Conservation (phyloP, 2,329 filamentous ascomycete genomes). For the Didymella arachidicola region DNA sequence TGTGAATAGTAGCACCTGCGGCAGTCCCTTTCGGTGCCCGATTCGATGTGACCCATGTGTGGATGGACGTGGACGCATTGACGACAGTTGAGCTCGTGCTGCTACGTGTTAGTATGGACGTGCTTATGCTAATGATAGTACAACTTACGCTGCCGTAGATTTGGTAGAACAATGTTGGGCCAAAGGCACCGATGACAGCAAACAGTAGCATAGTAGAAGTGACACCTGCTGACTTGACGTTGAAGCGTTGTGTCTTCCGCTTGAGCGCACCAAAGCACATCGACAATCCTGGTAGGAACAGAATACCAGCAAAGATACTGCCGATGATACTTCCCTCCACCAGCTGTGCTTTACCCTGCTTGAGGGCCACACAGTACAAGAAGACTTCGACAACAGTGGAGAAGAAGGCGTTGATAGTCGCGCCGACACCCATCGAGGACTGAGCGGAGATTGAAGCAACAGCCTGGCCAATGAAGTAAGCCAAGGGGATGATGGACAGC, state of each 20-base stretch:
- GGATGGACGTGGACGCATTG: conserved; percentile 59
- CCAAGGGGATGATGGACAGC: conserved; percentile 92
- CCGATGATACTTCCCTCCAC: conserved; percentile 98
- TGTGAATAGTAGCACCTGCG: conserved; percentile 95
- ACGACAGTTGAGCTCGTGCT: conserved; percentile 90
- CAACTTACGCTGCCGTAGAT: conserved; percentile 82
- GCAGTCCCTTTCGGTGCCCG: conserved; percentile 72
- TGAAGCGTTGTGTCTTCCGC: conserved; percentile 97
- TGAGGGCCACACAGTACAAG: conserved; percentile 92
- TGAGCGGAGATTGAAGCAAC: conserved; percentile 98
- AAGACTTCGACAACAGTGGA: conserved; percentile 98
- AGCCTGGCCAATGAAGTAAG: conserved; percentile 98
- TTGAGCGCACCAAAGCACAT: conserved; percentile 99
- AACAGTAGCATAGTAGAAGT: conserved; percentile 98
- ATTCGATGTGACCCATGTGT: conserved; percentile 53
- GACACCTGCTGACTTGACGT: conserved; percentile 92
- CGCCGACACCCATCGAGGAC: conserved; percentile 96
- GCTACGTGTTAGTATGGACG: conserved; percentile 45
- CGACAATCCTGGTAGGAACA: conserved; percentile 91
- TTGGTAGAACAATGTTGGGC: conserved; percentile 96
- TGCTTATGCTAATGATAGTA: neutral
- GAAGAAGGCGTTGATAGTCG: conserved; percentile 97
- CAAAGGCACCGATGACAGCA: conserved; percentile 92
- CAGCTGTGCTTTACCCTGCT: conserved; percentile 88
- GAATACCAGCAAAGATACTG: conserved; percentile 95